Conservation (phyloP, 1,284 basidiomycete genomes). For the Moniliophthora roreri region DNA sequence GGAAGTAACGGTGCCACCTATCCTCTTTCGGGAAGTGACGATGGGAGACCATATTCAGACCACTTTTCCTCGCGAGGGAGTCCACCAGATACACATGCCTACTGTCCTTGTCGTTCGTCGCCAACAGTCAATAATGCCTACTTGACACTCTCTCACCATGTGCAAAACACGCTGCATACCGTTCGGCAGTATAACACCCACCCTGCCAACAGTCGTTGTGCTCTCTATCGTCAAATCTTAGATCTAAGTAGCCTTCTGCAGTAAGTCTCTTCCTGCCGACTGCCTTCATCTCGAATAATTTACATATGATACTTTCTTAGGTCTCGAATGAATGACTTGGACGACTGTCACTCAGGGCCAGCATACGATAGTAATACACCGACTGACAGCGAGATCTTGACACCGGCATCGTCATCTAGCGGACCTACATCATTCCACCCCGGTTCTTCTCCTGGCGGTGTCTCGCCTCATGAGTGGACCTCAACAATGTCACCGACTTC, state of each 20-base stretch:
- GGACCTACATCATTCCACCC: slow-evolving; percentile 47
- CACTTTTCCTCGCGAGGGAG: slow-evolving; percentile 32
- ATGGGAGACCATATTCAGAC: slow-evolving; percentile 41
- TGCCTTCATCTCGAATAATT: slow-evolving; percentile 10
- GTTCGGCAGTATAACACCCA: slow-evolving; percentile 65
- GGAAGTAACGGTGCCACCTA: slow-evolving; percentile 35
- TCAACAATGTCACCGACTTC: slow-evolving; percentile 42
- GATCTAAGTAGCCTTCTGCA: slow-evolving; percentile 66
- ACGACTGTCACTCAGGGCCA: slow-evolving; percentile 30
- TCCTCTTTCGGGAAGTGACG: slow-evolving; percentile 43
- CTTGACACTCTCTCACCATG: slow-evolving; percentile 60
- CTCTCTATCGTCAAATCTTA: slow-evolving; percentile 56
- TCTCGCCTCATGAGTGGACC: slow-evolving; percentile 63
- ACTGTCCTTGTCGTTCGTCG: slow-evolving; percentile 64
- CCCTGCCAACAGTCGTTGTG: slow-evolving; percentile 49
- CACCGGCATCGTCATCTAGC: slow-evolving; percentile 65
- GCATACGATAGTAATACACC: slow-evolving; percentile 46
- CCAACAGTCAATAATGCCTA: slow-evolving; percentile 58
- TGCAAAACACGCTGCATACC: slow-evolving; percentile 55
- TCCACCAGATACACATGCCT: slow-evolving; percentile 34
- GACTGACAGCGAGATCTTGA: slow-evolving; percentile 67
- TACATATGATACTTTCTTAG: slow-evolving; percentile 9
- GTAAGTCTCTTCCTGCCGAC: slow-evolving; percentile 42
- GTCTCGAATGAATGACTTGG: slow-evolving; percentile 33
- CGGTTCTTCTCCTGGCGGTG: slow-evolving; percentile 34